Conservation (phyloP, 2,329 filamentous ascomycete species). For the Phaeosphaeria sp. region DNA sequence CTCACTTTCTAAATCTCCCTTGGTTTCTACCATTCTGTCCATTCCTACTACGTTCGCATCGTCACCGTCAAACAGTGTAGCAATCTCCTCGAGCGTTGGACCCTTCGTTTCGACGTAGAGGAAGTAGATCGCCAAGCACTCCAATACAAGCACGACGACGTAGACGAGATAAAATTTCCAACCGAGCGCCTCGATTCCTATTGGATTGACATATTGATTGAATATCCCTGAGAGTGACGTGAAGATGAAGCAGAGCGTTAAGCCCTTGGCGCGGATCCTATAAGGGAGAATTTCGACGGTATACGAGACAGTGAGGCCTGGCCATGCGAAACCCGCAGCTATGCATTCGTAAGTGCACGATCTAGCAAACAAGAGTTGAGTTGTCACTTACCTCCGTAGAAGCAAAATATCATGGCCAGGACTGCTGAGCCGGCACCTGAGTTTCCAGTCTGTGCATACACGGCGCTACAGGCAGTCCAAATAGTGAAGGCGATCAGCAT, state of each 20-base stretch:
- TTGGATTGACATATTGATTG: constrained; percentile 63
- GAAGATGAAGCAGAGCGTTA: constrained; percentile 57
- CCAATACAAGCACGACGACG: constrained; percentile 30
- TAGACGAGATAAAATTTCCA: constrained; percentile 47
- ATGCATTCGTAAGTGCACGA: constrained; percentile 51
- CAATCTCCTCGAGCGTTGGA: constrained; percentile 27
- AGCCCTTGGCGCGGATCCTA: constrained; percentile 54
- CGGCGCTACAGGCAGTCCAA: constrained; percentile 33
- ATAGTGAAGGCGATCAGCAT: constrained; percentile 42
- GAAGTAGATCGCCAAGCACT: constrained; percentile 29
- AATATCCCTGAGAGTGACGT: constrained; percentile 62
- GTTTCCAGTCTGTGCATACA: constrained; percentile 19
- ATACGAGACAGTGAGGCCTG: constrained; percentile 59
- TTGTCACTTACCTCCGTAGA: constrained; percentile 38
- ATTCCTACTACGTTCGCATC: constrained; percentile 21
- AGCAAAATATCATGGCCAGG: constrained; percentile 59
- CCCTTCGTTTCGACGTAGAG: constrained; percentile 34
- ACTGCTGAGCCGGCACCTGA: constrained; percentile 49
- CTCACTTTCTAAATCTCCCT: neutral
- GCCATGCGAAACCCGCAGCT: constrained; percentile 47
- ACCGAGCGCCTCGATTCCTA: constrained; percentile 34
- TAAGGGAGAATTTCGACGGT: constrained; percentile 57
- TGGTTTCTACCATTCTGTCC: constrained; percentile 9
- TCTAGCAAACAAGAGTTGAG: too few relatives aligned
- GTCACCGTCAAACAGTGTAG: constrained; percentile 23